Conservation (phyloP, 345 rosid species). For the Boechera retrofracta region DNA sequence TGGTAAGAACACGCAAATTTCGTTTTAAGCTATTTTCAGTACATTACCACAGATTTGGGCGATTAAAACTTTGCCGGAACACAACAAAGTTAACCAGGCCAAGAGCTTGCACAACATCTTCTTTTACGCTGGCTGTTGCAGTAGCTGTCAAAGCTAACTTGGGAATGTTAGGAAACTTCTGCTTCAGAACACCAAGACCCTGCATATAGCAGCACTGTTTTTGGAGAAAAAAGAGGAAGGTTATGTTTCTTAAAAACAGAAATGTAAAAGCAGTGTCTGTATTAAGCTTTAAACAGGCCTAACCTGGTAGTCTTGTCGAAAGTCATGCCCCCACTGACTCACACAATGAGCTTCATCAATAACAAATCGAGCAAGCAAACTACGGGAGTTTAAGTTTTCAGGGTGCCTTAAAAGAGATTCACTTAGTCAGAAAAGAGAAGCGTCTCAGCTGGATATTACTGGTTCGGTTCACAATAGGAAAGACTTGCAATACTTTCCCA, state of each 20-base stretch:
- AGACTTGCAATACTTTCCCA: not conserved
- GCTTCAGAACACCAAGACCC: conserved; percentile 90
- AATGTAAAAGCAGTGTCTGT: conserved; percentile 8
- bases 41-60: conserved; percentile 75
- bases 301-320: conserved; percentile 98
- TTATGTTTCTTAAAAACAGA: conserved; percentile 11
- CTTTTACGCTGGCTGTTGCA: conserved; percentile 98
- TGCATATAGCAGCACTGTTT: conserved; percentile 43
- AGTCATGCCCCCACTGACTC: conserved; percentile 98
- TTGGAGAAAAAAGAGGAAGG: conserved; percentile 24
- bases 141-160: conserved; percentile 93
- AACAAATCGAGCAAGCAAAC: conserved; percentile 85
- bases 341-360: conserved; percentile 99
- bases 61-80: conserved; percentile 90
- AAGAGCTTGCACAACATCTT: conserved; percentile 96
- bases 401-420: conserved; percentile 80
- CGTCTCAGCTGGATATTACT: conserved; percentile 18
- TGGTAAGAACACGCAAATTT: conserved; percentile 33
- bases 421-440: conserved; percentile 50
- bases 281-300: conserved; percentile 23
- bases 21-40: not conserved
- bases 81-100: conserved; percentile 86
- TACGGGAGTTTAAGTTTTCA: conserved; percentile 72
- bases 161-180: conserved; percentile 83
- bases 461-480: conserved; percentile 1